Percentiles rank a stretch among this genome's conserved stretches.
Evolutionary conservation across 768 basidiomycete genomes (phyloP).

Genomic region (Hirschioporus abietinus): DNA sequence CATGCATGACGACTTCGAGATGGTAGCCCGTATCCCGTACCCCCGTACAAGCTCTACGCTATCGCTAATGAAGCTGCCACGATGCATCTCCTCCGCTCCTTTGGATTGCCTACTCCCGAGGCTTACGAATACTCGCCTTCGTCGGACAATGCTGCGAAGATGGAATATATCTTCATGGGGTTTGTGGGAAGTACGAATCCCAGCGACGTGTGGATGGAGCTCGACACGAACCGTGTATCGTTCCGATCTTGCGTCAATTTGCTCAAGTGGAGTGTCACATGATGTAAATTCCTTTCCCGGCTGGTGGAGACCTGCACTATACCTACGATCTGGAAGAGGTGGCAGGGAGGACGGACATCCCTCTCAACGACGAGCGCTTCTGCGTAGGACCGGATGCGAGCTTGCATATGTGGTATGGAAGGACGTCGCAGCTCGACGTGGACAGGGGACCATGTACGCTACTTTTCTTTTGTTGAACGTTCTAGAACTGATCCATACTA

Average conservation of each 20-base stretch:
- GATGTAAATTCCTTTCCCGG: slow-evolving; percentile 44
- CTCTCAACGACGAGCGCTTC: slow-evolving; percentile 34
- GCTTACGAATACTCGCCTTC: slow-evolving; percentile 27
- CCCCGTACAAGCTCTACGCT: slow-evolving; percentile 21
- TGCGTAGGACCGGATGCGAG: slow-evolving; percentile 38
- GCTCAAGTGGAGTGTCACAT: slow-evolving; percentile 40
- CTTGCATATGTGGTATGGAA: slow-evolving; percentile 42
- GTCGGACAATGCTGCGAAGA: slow-evolving; percentile 22
- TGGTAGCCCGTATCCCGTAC: slow-evolving; percentile 28
- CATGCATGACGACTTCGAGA: slow-evolving; percentile 17
- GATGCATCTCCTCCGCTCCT: slow-evolving; percentile 21
- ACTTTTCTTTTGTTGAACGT: slow-evolving; percentile 21
- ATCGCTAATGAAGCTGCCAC: slow-evolving; percentile 29
- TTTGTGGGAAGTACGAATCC: slow-evolving; percentile 33
- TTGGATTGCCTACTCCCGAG: slow-evolving; percentile 26
- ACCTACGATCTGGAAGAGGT: slow-evolving; percentile 38
- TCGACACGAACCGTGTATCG: slow-evolving; percentile 33
- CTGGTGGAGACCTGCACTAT: slow-evolving; percentile 48
- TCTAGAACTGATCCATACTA: slow-evolving; percentile 27
- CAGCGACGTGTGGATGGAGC: slow-evolving; percentile 35
- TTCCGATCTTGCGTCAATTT: slow-evolving; percentile 40
- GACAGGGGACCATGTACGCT: slow-evolving; percentile 47
- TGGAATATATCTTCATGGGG: slow-evolving; percentile 28
- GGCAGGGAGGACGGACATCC: slow-evolving; percentile 27
- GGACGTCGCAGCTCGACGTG: slow-evolving; percentile 43